A percentile compares a stretch with the other conserved stretches of the same genome.
These are phyloP conservation scores for Rhodotorula graminis DNA, from an alignment of 768 basidiomycete genomes.

Conservation along the genomic window DNA sequence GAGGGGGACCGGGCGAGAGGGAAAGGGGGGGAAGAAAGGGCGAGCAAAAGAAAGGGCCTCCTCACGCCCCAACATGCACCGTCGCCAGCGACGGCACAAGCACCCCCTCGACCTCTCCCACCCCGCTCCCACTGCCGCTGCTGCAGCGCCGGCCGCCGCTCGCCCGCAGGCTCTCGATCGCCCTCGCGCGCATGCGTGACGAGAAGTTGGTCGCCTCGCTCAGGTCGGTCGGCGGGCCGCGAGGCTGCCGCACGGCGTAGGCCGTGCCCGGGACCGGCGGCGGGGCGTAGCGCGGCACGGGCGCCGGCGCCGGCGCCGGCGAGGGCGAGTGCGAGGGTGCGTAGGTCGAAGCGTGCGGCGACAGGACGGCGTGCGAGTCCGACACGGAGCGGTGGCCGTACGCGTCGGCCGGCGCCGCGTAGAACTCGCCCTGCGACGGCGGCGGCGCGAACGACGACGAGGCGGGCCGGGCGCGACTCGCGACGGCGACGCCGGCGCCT, in stretches of 20 bases:
- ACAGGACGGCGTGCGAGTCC: neutral
- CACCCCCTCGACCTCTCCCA: neutral
- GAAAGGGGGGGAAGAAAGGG: too few relatives aligned
- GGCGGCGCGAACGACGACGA: neutral
- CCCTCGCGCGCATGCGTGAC: neutral
- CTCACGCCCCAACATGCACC: neutral
- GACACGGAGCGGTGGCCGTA: neutral
- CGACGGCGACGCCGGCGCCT: neutral
- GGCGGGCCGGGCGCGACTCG: neutral
- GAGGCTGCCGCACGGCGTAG: conserved; percentile 16
- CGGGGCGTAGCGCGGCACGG: neutral
- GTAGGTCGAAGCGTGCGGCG: neutral
- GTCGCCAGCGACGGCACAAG: neutral
- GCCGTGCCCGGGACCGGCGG: conserved; percentile 15
- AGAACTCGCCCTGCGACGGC: too few relatives aligned
- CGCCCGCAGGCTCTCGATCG: neutral
- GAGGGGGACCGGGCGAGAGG: too few relatives aligned
- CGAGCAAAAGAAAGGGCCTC: too few relatives aligned
- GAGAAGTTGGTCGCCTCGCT: conserved; percentile 1
- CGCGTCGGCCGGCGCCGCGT: neutral
- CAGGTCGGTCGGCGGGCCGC: conserved; percentile 25
- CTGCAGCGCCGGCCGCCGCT: neutral
- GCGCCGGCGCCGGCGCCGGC: neutral
- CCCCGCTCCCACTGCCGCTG: too few relatives aligned
- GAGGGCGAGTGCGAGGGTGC: neutral